phyloP scores from a whole-genome alignment of 805 yeast species.

The Ogataea ramenticola region DNA sequence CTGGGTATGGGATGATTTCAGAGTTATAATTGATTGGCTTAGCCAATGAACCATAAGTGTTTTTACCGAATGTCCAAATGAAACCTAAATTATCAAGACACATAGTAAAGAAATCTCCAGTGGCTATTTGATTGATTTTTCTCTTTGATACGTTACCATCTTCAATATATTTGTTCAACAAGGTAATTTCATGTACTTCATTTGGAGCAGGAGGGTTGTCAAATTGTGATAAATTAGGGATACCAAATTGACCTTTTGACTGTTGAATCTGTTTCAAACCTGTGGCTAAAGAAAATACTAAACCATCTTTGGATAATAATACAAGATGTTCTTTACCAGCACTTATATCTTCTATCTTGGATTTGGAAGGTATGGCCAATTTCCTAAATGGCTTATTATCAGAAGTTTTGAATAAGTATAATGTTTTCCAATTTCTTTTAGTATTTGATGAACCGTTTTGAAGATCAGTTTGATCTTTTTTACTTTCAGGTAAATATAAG shows the following conservation, averaged over 20 bases:
- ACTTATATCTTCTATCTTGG: constrained; percentile 27
- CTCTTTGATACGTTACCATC: constrained; percentile 28
- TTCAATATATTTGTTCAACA: constrained; percentile 42
- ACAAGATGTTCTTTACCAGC: constrained; percentile 69
- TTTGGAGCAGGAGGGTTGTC: constrained; percentile 44
- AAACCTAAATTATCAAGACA: constrained; percentile 61
- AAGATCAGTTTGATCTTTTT: constrained; percentile 10
- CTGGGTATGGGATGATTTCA: constrained; percentile 68
- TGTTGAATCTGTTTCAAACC: constrained; percentile 37
- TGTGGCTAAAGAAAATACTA: constrained; percentile 57
- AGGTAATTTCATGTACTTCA: constrained; percentile 44
- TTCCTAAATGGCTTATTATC: not conserved
- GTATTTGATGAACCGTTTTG: not conserved
- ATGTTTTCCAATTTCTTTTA: not conserved
- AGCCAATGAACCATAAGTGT: constrained; percentile 81
- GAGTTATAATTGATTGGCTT: constrained; percentile 56
- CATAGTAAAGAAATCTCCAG: constrained; percentile 69
- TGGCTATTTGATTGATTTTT: constrained; percentile 50
- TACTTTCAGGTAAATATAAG: constrained; percentile 25
- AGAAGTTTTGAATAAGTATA: not conserved
- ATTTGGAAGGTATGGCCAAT: constrained; percentile 6
- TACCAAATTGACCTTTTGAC: constrained; percentile 74
- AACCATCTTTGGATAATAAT: constrained; percentile 51
- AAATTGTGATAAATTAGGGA: constrained; percentile 66
- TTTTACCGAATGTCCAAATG: constrained; percentile 83